These are phyloP conservation scores for Kregervanrija pseudodelftensis DNA, from an alignment of 805 yeast species.

Conservation along the genomic window DNA sequence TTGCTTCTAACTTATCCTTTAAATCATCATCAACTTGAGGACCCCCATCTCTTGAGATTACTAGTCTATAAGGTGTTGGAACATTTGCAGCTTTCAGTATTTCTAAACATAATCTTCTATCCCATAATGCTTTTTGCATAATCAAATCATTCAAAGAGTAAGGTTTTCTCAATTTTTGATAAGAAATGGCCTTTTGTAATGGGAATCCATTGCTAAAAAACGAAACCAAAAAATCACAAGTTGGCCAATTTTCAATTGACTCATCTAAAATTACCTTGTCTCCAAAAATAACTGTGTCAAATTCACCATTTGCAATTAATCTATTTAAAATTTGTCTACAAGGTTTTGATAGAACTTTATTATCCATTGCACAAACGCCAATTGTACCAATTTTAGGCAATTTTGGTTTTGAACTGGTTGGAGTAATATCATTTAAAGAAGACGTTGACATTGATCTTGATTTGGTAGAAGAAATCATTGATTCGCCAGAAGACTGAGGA, in stretches of 20 bases:
- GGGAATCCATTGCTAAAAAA: slow-evolving; percentile 98
- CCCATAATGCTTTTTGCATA: slow-evolving; percentile 96
- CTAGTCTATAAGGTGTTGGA: slow-evolving; percentile 82
- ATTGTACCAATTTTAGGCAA: slow-evolving; percentile 80
- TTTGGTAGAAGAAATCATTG: slow-evolving; percentile 11
- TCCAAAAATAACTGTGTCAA: slow-evolving; percentile 94
- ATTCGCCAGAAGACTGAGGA: slow-evolving; percentile 6
- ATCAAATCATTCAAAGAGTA: slow-evolving; percentile 80
- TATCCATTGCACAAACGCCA: slow-evolving; percentile 99
- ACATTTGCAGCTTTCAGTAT: slow-evolving; percentile 77
- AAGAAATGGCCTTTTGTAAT: slow-evolving; percentile 86
- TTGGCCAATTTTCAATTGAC: slow-evolving; percentile 94
- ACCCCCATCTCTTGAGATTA: slow-evolving; percentile 95
- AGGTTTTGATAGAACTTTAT: slow-evolving; percentile 92
- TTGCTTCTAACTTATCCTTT: slow-evolving; percentile 45
- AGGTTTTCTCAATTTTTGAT: slow-evolving; percentile 85
- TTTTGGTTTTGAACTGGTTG: slow-evolving; percentile 35
- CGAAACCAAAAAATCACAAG: slow-evolving; percentile 89
- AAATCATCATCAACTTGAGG: slow-evolving; percentile 74
- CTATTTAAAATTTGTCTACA: slow-evolving; percentile 86
- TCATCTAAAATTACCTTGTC: slow-evolving; percentile 96
- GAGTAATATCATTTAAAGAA: slow-evolving; percentile 6
- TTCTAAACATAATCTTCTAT: slow-evolving; percentile 78
- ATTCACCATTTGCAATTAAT: slow-evolving; percentile 86
- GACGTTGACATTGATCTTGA: slow-evolving; percentile 27